These are phyloP conservation scores for Lolium multiflorum DNA, from an alignment of 176 grass and related monocot genomes.

Conservation along the genomic window DNA sequence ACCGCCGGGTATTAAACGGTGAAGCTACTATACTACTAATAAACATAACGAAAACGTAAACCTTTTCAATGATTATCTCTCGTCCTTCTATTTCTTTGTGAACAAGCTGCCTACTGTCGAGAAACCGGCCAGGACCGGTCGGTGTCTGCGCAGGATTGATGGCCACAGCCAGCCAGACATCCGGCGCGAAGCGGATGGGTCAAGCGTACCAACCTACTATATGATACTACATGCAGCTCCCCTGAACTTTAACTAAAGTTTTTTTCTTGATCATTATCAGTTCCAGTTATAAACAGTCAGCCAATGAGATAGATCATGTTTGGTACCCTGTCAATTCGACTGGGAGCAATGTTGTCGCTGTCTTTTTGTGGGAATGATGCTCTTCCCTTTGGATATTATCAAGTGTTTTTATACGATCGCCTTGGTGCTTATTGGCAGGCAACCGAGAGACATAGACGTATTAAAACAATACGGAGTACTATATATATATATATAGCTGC, in stretches of 20 bases:
- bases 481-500: too few relatives aligned
- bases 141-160: constrained; percentile 26
- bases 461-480: too few relatives aligned
- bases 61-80: background rate
- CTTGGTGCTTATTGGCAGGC: too few relatives aligned
- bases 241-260: background rate
- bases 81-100: background rate
- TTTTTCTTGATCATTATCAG: background rate
- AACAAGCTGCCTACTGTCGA: background rate
- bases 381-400: too few relatives aligned
- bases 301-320: background rate
- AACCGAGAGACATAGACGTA: too few relatives aligned
- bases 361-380: too few relatives aligned
- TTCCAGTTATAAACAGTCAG: background rate
- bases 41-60: too few relatives aligned
- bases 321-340: too few relatives aligned
- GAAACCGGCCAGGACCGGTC: background rate
- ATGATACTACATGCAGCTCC: background rate
- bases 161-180: background rate
- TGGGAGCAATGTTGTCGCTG: too few relatives aligned
- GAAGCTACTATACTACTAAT: too few relatives aligned
- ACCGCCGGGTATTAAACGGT: too few relatives aligned
- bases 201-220: constrained; percentile 30
- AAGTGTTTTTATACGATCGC: too few relatives aligned
- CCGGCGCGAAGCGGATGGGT: constrained; percentile 14